These are phyloP conservation scores for Davidsoniella australis DNA, from an alignment of 2,329 filamentous ascomycete species.

Conservation along the genomic window DNA sequence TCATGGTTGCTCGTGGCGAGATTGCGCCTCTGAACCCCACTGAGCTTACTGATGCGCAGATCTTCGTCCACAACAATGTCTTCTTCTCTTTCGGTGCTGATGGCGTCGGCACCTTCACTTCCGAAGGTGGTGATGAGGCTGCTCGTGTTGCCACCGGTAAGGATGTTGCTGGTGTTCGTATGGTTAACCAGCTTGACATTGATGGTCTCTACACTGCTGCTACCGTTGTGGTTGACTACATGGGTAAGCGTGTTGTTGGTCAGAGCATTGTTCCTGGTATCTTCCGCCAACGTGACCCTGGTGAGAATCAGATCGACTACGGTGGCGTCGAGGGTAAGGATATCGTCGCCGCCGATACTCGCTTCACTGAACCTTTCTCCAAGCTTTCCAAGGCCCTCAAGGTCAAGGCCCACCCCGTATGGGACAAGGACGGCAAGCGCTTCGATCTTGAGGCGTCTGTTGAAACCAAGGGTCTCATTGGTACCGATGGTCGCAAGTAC, in stretches of 20 bases:
- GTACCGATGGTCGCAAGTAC: constrained; percentile 92
- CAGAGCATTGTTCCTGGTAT: constrained; percentile 98
- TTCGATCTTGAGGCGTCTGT: constrained; percentile 91
- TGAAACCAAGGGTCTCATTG: constrained; percentile 93
- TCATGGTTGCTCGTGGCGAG: constrained; percentile 82
- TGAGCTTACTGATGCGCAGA: constrained; percentile 81
- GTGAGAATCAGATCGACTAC: constrained; percentile 97
- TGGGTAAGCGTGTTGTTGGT: constrained; percentile 90
- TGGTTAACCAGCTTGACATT: constrained; percentile 95
- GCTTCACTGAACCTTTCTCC: constrained; percentile 68
- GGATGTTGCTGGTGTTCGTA: constrained; percentile 82
- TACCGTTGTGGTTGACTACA: constrained; percentile 90
- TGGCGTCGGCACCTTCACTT: constrained; percentile 90
- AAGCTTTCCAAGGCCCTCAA: constrained; percentile 81
- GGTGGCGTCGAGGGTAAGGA: constrained; percentile 96
- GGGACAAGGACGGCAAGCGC: constrained; percentile 86
- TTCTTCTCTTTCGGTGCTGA: constrained; percentile 98
- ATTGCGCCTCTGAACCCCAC: constrained; percentile 89
- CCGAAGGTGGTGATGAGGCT: constrained; percentile 90
- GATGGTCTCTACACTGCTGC: constrained; percentile 86
- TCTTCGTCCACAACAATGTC: constrained; percentile 98
- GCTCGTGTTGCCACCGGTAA: constrained; percentile 92
- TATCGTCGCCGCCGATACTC: constrained; percentile 75
- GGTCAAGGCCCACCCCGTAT: constrained; percentile 88
- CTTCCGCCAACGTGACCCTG: constrained; percentile 94